A percentile compares a stretch with the other conserved stretches of the same genome.
Conservation (phyloP, 352 stramenopile species). For the Phytopythium montanum region DNA sequence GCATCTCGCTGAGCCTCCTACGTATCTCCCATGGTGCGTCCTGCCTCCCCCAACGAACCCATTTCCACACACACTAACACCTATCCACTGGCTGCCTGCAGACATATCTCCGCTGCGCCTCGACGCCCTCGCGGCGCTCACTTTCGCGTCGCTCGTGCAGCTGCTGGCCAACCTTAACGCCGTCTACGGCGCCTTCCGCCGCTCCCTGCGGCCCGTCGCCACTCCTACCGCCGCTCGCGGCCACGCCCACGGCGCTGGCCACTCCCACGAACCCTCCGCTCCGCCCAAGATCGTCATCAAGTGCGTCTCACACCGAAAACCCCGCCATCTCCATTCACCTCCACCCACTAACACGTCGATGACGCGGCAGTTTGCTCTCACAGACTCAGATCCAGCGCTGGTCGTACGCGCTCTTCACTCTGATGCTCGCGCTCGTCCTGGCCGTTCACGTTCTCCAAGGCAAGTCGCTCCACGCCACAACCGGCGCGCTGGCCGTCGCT, state of each 20-base stretch:
- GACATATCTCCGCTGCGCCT: conserved; percentile 31
- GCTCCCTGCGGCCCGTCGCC: conserved; percentile 32
- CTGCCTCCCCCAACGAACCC: neutral
- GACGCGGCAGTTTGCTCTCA: conserved; percentile 45
- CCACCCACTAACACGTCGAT: neutral
- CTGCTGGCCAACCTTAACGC: conserved; percentile 67
- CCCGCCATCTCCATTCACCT: neutral
- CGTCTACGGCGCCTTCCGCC: conserved; percentile 72
- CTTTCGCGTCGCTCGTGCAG: conserved; percentile 57
- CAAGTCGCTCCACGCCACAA: conserved; percentile 32
- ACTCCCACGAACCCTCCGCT: neutral
- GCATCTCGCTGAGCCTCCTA: conserved; percentile 53
- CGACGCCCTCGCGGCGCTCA: conserved; percentile 34
- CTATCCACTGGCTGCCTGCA: neutral
- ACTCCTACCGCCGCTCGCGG: neutral
- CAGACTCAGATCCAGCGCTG: conserved; percentile 69
- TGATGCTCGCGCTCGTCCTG: conserved; percentile 37
- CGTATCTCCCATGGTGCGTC: conserved; percentile 20
- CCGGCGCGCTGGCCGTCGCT: conserved; percentile 22
- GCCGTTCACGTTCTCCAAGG: conserved; percentile 33
- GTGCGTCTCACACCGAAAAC: neutral
- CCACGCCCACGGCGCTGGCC: conserved; percentile 4
- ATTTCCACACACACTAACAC: neutral
- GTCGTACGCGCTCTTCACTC: conserved; percentile 51
- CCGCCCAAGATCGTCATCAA: conserved; percentile 6